Evolutionary conservation across 192 early-diverging fungal species (phyloP).

Genomic region (Entomortierella chlamydospora): DNA sequence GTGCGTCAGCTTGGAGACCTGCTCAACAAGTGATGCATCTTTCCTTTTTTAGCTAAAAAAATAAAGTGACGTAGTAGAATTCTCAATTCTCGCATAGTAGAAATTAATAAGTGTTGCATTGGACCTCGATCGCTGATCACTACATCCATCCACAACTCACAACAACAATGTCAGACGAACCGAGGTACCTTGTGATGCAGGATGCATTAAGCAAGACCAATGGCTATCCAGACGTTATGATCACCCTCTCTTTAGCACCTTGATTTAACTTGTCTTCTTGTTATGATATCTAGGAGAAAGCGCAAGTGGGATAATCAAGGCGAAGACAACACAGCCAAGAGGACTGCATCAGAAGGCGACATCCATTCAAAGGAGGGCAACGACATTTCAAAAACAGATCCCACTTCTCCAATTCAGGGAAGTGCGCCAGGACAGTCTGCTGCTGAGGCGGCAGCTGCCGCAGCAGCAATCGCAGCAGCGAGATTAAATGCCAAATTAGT

Average conservation of each 20-base stretch:
- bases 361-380: not conserved
- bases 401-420: not conserved
- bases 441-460: slow-evolving; percentile 15
- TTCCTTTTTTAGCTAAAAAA: too few species aligned
- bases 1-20: too few species aligned
- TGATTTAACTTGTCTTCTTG: not conserved
- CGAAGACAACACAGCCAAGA: slow-evolving; percentile 22
- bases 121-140: not conserved
- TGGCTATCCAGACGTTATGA: not conserved
- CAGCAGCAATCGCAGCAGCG: slow-evolving; percentile 61
- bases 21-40: too few species aligned
- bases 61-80: not conserved
- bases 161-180: slow-evolving; percentile 41
- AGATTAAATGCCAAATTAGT: slow-evolving; percentile 66
- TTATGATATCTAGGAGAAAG: slow-evolving; percentile 25
- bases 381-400: not conserved
- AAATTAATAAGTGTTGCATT: not conserved
- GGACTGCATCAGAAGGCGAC: not conserved
- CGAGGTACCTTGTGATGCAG: slow-evolving; percentile 25
- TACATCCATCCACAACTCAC: not conserved
- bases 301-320: slow-evolving; percentile 52
- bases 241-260: not conserved
- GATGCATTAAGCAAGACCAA: not conserved
- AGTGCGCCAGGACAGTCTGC: not conserved
- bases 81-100: not conserved